These are phyloP conservation scores for Aspergillus hortae DNA, from an alignment of 2,329 filamentous ascomycete species.

Conservation along the genomic window DNA sequence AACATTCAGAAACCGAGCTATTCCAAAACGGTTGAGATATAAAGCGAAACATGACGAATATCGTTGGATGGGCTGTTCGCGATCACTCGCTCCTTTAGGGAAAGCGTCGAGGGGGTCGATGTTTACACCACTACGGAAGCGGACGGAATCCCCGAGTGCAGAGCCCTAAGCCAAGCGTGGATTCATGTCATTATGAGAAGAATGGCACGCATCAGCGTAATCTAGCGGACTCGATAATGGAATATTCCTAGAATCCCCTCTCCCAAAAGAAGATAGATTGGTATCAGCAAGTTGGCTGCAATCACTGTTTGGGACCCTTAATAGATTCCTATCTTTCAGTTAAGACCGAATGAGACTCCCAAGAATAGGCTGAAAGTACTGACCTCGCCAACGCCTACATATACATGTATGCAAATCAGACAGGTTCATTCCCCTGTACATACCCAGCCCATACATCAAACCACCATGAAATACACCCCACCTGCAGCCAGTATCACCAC, in stretches of 20 bases:
- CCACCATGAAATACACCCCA: constrained; percentile 2
- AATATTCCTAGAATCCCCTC: too few species aligned
- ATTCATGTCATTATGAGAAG: too few species aligned
- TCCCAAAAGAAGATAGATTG: too few species aligned
- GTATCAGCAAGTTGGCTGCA: too few species aligned
- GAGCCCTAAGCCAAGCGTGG: too few species aligned
- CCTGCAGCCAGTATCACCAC: neutral
- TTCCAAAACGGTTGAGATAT: too few species aligned
- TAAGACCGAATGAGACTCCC: too few species aligned
- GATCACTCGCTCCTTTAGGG: constrained; percentile 10
- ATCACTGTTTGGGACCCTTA: too few species aligned
- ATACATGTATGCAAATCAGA: neutral
- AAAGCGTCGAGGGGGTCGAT: constrained; percentile 9
- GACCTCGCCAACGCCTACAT: neutral
- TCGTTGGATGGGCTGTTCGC: constrained; percentile 14
- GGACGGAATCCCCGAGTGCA: constrained; percentile 10
- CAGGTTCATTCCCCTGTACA: neutral
- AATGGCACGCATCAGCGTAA: too few species aligned
- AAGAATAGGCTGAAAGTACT: too few species aligned
- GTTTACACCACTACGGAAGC: constrained; percentile 14
- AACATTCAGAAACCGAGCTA: neutral
- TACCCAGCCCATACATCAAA: neutral
- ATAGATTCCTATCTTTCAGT: too few species aligned
- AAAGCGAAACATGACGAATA: neutral
- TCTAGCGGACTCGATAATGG: too few species aligned